Evolutionary conservation across 176 grass and related monocot genomes (phyloP).

Genomic region (Triticum dicoccoides): DNA sequence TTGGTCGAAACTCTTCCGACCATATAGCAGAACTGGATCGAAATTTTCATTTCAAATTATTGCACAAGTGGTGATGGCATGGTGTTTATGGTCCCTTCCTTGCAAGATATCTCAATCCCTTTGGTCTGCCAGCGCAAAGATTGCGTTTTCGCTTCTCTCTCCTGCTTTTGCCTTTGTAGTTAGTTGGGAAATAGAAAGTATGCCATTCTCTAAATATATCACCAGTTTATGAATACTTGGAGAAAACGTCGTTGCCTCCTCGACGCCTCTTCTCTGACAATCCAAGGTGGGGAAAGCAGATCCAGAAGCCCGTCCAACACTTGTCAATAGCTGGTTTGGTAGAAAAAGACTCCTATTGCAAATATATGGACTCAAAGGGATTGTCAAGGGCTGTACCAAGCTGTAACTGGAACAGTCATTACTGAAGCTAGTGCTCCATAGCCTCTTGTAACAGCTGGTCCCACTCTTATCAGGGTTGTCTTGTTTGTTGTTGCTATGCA

Average conservation of each 20-base stretch:
- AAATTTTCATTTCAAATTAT: slow-evolving; percentile 40
- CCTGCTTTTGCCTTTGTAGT: neutral
- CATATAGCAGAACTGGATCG: slow-evolving; percentile 47
- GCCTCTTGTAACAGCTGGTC: neutral
- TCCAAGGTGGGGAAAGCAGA: neutral
- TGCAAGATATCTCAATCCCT: slow-evolving; percentile 32
- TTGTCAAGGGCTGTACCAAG: neutral
- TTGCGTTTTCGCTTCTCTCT: slow-evolving; percentile 12
- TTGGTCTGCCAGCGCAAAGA: neutral
- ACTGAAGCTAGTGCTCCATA: neutral
- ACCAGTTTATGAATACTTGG: slow-evolving; percentile 37
- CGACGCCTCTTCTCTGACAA: slow-evolving; percentile 29
- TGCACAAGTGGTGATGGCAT: slow-evolving; percentile 39
- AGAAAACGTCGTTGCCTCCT: slow-evolving; percentile 53
- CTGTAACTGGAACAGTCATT: neutral
- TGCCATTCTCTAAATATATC: slow-evolving; percentile 26
- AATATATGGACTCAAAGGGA: neutral
- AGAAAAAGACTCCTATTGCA: neutral
- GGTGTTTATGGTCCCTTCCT: slow-evolving; percentile 41
- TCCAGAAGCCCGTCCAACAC: neutral
- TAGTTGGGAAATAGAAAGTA: slow-evolving; percentile 3
- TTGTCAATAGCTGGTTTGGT: neutral
- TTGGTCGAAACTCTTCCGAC: neutral
- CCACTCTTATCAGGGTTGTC: neutral
- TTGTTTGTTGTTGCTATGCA: neutral